phyloP scores from a whole-genome alignment of 352 stramenopile species.

The Pythium aristosporum region DNA sequence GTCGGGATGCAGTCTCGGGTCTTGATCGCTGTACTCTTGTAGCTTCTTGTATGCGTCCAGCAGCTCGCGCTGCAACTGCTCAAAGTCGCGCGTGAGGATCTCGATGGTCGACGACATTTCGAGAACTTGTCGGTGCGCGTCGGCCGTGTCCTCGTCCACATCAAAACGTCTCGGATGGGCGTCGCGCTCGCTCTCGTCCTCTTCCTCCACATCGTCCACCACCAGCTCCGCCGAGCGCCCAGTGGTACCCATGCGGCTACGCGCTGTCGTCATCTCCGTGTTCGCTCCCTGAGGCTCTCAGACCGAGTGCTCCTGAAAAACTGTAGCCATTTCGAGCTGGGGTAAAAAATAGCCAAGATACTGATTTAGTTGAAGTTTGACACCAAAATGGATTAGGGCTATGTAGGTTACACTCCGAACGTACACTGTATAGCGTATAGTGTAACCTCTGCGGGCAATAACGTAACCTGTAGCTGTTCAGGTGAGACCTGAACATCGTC shows the following conservation, averaged over 20 bases:
- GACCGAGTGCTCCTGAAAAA: background rate
- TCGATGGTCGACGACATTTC: conserved; percentile 65
- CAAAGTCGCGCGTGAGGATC: conserved; percentile 59
- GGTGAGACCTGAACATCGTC: background rate
- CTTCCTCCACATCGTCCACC: background rate
- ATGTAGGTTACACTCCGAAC: background rate
- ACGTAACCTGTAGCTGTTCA: background rate
- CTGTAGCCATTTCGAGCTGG: conserved; percentile 13
- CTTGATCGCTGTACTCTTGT: conserved; percentile 36
- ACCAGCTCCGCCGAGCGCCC: conserved; percentile 1
- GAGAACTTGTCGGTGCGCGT: conserved; percentile 60
- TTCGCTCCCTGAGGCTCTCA: background rate
- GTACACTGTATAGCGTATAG: background rate
- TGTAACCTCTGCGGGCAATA: background rate
- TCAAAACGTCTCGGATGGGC: background rate
- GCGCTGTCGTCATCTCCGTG: background rate
- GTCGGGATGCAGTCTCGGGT: conserved; percentile 17
- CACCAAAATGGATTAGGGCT: background rate
- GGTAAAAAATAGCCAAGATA: background rate
- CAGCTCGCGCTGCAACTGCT: conserved; percentile 52
- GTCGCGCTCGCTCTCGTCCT: conserved; percentile 7
- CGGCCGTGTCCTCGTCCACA: conserved; percentile 32
- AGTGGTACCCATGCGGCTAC: background rate
- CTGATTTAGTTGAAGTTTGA: conserved; percentile 14
- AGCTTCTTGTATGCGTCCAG: conserved; percentile 52